These are phyloP conservation scores for Botryotinia convoluta DNA, from an alignment of 2,329 filamentous ascomycete genomes.

Conservation along the genomic window DNA sequence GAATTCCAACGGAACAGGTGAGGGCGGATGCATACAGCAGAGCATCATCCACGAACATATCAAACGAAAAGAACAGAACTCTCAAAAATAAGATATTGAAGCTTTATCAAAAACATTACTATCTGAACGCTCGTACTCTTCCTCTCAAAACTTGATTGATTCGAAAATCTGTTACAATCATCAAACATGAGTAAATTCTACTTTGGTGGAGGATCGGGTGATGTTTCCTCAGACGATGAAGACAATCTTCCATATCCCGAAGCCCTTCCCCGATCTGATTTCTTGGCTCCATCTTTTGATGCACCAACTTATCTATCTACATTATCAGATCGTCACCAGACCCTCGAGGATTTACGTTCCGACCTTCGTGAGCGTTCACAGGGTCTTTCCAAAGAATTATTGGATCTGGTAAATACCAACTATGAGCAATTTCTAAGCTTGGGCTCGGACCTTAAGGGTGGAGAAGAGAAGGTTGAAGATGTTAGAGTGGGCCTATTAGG, in stretches of 20 bases:
- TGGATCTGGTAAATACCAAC: slow-evolving; percentile 93
- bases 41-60: background rate
- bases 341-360: slow-evolving; percentile 84
- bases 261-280: slow-evolving; percentile 78
- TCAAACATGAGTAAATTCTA: slow-evolving; percentile 49
- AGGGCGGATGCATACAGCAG: background rate
- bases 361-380: slow-evolving; percentile 81
- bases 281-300: slow-evolving; percentile 74
- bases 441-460: slow-evolving; percentile 77
- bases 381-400: slow-evolving; percentile 77
- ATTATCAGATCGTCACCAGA: slow-evolving; percentile 85
- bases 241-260: slow-evolving; percentile 82
- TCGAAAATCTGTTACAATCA: background rate
- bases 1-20: background rate
- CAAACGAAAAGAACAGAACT: slow-evolving; percentile 4
- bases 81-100: background rate
- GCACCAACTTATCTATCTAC: slow-evolving; percentile 80
- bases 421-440: slow-evolving; percentile 88
- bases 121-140: background rate
- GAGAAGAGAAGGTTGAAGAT: slow-evolving; percentile 88
- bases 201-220: slow-evolving; percentile 38
- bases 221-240: slow-evolving; percentile 49
- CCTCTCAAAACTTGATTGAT: background rate
- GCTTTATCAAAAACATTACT: background rate
- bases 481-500: slow-evolving; percentile 83